A percentile compares a stretch with the other conserved stretches of the same genome.
phyloP scores from a whole-genome alignment of 495 filamentous ascomycete genomes.

The Penicillium turbatum region DNA sequence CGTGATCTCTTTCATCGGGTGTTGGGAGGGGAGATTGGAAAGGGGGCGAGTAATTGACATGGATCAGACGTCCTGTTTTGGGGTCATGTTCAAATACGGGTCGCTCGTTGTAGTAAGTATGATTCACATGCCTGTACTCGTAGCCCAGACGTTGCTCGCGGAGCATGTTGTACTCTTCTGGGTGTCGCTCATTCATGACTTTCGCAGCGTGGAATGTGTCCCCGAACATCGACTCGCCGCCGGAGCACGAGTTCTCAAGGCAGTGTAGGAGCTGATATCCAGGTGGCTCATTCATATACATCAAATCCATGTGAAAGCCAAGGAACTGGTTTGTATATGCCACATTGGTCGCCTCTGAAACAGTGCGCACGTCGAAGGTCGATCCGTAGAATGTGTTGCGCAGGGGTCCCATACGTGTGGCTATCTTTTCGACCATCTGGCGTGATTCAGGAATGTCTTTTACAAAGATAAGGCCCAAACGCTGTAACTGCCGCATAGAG shows the following conservation, averaged over 20 bases:
- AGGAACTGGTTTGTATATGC: constrained; percentile 80
- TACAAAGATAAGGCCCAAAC: constrained; percentile 69
- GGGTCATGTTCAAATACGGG: constrained; percentile 48
- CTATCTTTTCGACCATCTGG: constrained; percentile 60
- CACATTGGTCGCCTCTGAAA: constrained; percentile 78
- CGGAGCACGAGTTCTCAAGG: constrained; percentile 64
- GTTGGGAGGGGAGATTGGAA: constrained; percentile 54
- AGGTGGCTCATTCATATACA: constrained; percentile 79
- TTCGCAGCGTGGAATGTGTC: constrained; percentile 63
- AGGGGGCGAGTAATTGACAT: constrained; percentile 68
- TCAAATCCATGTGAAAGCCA: constrained; percentile 86
- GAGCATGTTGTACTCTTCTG: constrained; percentile 37
- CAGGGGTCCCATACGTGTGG: constrained; percentile 64
- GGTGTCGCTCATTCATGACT: constrained; percentile 29
- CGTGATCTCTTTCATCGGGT: background rate
- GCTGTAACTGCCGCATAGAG: constrained; percentile 51
- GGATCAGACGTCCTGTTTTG: constrained; percentile 16
- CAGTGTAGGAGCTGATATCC: constrained; percentile 84
- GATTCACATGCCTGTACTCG: constrained; percentile 62
- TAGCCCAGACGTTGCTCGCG: constrained; percentile 48
- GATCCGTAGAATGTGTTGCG: constrained; percentile 82
- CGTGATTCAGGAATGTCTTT: constrained; percentile 62
- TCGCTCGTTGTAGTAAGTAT: constrained; percentile 54
- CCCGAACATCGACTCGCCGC: constrained; percentile 78
- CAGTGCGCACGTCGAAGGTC: constrained; percentile 82